These are phyloP conservation scores for Sclerotinia minor DNA, from an alignment of 2,329 filamentous ascomycete species.

Conservation along the genomic window DNA sequence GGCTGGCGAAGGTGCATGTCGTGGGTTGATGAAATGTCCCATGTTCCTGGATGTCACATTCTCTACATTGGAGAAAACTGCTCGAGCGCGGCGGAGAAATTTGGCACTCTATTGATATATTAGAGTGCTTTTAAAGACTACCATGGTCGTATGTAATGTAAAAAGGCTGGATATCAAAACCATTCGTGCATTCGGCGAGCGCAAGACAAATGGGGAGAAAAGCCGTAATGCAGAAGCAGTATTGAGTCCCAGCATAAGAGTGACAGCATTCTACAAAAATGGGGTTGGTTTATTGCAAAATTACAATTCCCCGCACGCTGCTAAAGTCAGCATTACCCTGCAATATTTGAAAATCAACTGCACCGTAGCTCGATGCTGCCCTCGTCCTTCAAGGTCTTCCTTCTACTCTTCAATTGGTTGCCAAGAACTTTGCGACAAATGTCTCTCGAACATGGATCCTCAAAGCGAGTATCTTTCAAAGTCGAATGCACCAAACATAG, in stretches of 20 bases:
- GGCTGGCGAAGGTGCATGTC: not conserved
- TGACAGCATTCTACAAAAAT: not conserved
- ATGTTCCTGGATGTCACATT: not conserved
- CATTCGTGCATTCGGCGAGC: not conserved
- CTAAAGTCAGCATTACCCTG: not conserved
- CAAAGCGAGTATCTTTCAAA: not conserved
- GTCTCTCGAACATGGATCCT: not conserved
- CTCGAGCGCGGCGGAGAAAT: not conserved
- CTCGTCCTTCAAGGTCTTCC: not conserved
- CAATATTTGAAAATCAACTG: not conserved
- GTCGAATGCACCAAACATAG: not conserved
- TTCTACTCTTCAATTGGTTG: not conserved
- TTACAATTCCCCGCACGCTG: not conserved
- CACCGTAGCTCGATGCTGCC: not conserved
- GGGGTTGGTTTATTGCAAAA: not conserved
- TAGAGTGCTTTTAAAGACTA: not conserved
- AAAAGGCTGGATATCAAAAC: not conserved
- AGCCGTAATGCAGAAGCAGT: not conserved
- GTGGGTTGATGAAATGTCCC: not conserved
- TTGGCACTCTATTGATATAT: too few species aligned
- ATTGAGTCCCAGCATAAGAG: not conserved
- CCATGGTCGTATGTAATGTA: too few species aligned
- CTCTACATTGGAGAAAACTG: not conserved
- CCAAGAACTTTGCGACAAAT: not conserved
- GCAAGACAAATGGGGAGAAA: constrained; percentile 4